Evolutionary conservation across 2,329 filamentous ascomycete genomes (phyloP).

Genomic region (Cercospora sp.): DNA sequence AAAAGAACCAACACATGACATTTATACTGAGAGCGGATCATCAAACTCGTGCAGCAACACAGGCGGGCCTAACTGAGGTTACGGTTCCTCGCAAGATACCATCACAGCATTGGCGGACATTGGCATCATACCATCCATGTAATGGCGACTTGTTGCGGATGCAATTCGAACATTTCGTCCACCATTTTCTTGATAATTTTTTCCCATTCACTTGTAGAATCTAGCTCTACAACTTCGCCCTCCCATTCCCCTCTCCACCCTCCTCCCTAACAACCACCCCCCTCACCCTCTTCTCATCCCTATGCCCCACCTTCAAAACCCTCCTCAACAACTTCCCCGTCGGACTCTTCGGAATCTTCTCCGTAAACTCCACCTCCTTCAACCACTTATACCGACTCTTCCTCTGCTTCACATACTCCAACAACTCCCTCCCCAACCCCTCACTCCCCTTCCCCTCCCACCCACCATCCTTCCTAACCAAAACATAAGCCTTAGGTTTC

Average conservation of each 20-base stretch:
- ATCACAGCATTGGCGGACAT: too few relatives aligned
- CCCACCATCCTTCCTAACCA: conserved; percentile 42
- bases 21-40: too few relatives aligned
- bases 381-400: conserved; percentile 70
- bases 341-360: conserved; percentile 68
- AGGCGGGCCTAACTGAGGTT: too few relatives aligned
- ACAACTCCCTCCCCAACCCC: conserved; percentile 49
- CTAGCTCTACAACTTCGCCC: too few relatives aligned
- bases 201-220: too few relatives aligned
- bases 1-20: too few relatives aligned
- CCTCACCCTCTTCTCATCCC: conserved; percentile 38
- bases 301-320: conserved; percentile 53
- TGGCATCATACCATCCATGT: too few relatives aligned
- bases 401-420: conserved; percentile 62
- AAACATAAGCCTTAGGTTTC: conserved; percentile 59
- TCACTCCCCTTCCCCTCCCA: conserved; percentile 15
- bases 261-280: conserved; percentile 30
- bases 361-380: conserved; percentile 63
- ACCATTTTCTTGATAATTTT: too few relatives aligned
- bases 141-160: too few relatives aligned
- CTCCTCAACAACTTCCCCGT: conserved; percentile 71
- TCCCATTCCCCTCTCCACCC: neutral
- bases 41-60: too few relatives aligned
- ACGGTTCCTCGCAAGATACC: too few relatives aligned
- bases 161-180: too few relatives aligned